Evolutionary conservation across 306 rosid genomes (phyloP), one percentile per base, ranked within the genome.

Genomic region (Pueraria montana): DNA sequence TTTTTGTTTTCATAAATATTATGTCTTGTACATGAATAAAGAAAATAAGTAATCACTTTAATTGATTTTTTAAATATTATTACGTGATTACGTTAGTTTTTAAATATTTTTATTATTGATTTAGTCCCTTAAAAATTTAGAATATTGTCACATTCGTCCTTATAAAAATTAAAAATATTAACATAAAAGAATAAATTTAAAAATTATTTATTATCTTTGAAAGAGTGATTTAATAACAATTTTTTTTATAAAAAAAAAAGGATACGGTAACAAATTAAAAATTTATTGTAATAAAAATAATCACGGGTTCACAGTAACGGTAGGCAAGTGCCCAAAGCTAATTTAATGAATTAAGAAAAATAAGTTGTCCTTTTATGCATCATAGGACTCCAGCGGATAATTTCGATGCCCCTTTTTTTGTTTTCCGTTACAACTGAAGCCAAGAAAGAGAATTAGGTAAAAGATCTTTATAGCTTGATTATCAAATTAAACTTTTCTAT

Each of bases 401-500:
- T 27, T 53, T 65, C 34, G 27, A 75, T 82, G 58, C 71, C 20
- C 59, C 30, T 26, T 30, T 66, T 30, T 53, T 13, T 53, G 48
- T 72, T 71, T 80, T 80, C n/a, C 1, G 10, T 43, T 13, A 32
- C 73, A 8, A 32, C 45, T 20, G 0, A 46, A 30, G 79, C 79
- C 64, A 12, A 46, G 34, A 80, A 71, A 30, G 72, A 58, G 72
- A 80, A 82, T 75, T 26, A 53, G 66, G 76, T 53, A 1, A 32
- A 82, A 82, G 2, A 50, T 40, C 26, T 48, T 46, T 36, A 71
- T 46, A 30, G 48, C 56, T 21, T 62, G 5, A 72, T 27, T 46
- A 49, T 58, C 20, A 36, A n/a, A 46, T 63, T 63, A n/a, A 77
- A 23, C 45, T 24, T n/a, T 45, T 23, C 2, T 43, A 61, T 56